Base-by-base conservation (phyloP, 1,139 yeast genomes). In the Taphrina communis region DNA sequence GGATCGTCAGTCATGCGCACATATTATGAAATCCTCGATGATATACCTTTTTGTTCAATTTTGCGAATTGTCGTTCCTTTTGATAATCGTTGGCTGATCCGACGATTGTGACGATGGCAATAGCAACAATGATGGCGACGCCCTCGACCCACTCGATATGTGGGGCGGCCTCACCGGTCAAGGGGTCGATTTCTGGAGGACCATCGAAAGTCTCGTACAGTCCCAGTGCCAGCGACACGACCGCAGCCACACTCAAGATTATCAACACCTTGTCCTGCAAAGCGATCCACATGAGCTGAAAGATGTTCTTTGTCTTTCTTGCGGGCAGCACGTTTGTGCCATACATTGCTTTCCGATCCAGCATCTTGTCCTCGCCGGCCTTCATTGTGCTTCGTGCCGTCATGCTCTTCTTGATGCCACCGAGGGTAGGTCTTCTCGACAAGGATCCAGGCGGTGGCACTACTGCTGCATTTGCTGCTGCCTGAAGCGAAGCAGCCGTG, bases 21-120 rank as follows among this genome's bases (percentile, higher is more conserved):
- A 50, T 38, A 14, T 4, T n/a, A 36, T 1, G 2, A 7, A 19
- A 8, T 44, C 42, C 2, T 39, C 1, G 14, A 12, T 7, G 19
- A 14, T 36, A 39, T 39, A 69, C 71, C 70, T 80, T 80, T 65
- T 78, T 77, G 78, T 94, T 93, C 73, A 95, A 84, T 73, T 87
- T 88, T 66, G 91, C 91, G 80, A 95, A 95, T 78, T 94, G 99
- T 17, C 92, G 82, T 78, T 95, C 99, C 77, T 95, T 95, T 77
- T 94, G 97, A 81, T 90, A 95, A 79, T 95, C 99, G 78, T 95
- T 95, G 21, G 86, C 89, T 1, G 97, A 96, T 63, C 97, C 97
- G 14, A 95, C 99, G 2, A 90, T 73, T 6, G 95, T 97, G 52
- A 95, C 98, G 71, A 95, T 94, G 9, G 86, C 76, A 39, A 95